Evolutionary conservation across 2,329 filamentous ascomycete species (phyloP).

Genomic region (Pseudogymnoascus sp.): DNA sequence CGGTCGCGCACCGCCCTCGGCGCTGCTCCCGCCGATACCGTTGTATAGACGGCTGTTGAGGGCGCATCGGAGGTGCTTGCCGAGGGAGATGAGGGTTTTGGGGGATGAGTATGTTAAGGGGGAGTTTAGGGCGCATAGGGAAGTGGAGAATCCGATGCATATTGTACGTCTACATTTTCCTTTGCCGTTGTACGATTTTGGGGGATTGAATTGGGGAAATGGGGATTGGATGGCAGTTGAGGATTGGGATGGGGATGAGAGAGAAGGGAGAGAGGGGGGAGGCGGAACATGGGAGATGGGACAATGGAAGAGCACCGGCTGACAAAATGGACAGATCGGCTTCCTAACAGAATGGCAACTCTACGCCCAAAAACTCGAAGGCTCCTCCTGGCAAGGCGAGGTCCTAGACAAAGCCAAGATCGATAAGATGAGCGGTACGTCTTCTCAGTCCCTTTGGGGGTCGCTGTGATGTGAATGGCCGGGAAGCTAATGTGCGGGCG

Average conservation of each 20-base stretch:
- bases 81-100: slow-evolving; percentile 67
- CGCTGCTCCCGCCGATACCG: slow-evolving; percentile 78
- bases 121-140: slow-evolving; percentile 79
- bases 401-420: slow-evolving; percentile 79
- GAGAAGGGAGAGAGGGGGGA: too few species aligned
- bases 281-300: too few species aligned
- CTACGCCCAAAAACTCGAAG: slow-evolving; percentile 89
- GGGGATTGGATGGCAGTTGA: too few species aligned
- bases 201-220: too few species aligned
- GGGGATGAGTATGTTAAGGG: slow-evolving; percentile 91
- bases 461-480: too few species aligned
- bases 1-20: slow-evolving; percentile 39
- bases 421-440: slow-evolving; percentile 87
- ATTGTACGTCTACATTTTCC: slow-evolving; percentile 38
- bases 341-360: slow-evolving; percentile 96
- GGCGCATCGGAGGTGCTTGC: slow-evolving; percentile 74
- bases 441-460: background rate
- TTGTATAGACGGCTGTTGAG: slow-evolving; percentile 85
- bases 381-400: slow-evolving; percentile 75
- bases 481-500: background rate
- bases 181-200: too few species aligned
- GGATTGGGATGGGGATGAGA: too few species aligned
- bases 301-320: too few species aligned
- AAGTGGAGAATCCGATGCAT: slow-evolving; percentile 85
- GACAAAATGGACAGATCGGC: slow-evolving; percentile 58